phyloP scores from a whole-genome alignment of 441 rosid genomes.

The Populus trichocarpa region DNA sequence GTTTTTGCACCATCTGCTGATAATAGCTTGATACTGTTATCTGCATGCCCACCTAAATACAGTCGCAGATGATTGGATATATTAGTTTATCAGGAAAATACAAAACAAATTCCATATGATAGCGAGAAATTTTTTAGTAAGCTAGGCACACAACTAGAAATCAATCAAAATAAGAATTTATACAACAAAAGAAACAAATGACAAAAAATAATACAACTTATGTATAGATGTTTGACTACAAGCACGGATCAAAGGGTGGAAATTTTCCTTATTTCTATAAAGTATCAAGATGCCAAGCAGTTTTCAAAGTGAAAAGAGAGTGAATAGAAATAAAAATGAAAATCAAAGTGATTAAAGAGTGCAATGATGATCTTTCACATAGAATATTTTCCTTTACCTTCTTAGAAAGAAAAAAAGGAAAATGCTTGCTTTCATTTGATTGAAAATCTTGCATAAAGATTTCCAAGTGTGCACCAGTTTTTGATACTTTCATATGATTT shows the following conservation, averaged over 20 bases:
- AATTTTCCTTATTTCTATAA: not conserved
- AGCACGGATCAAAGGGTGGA: not conserved
- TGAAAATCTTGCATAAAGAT: not conserved
- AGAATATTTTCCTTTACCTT: not conserved
- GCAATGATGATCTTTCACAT: not conserved
- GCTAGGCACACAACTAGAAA: not conserved
- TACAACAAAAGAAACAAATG: not conserved
- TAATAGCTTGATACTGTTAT: conserved; percentile 84
- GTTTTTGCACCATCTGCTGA: conserved; percentile 93
- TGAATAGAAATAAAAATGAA: not conserved
- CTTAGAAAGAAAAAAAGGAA: not conserved
- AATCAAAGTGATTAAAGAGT: not conserved
- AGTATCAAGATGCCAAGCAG: not conserved
- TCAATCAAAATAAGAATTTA: not conserved
- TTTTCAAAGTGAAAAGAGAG: not conserved
- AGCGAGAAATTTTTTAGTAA: not conserved
- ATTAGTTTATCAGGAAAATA: not conserved
- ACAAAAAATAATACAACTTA: not conserved
- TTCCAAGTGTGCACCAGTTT: not conserved
- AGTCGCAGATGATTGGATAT: conserved; percentile 9
- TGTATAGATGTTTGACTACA: not conserved
- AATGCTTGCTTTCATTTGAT: not conserved
- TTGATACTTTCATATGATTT: not conserved
- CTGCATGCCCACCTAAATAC: conserved; percentile 88
- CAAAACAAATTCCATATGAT: not conserved